A percentile compares a stretch with the other conserved stretches of the same genome.
Conservation (phyloP, 1,139 yeast species). For the Yamadazyma siamensis region DNA sequence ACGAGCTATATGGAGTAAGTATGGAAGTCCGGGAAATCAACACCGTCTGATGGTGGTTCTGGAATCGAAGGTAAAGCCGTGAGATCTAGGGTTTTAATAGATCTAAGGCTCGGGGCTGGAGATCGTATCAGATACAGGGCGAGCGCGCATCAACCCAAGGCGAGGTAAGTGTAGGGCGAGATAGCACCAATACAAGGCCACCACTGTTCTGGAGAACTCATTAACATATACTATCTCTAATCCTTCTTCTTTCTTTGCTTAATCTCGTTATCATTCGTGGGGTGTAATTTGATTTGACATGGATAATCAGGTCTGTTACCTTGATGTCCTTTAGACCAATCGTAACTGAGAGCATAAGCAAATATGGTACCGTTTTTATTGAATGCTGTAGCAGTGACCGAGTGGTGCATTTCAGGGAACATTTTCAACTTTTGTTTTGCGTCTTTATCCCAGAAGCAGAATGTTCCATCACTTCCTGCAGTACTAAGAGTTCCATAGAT, state of each 20-base stretch:
- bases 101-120: too few relatives aligned
- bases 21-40: too few relatives aligned
- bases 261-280: slow-evolving; percentile 81
- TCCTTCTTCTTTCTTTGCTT: slow-evolving; percentile 62
- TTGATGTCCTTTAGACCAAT: slow-evolving; percentile 89
- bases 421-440: slow-evolving; percentile 84
- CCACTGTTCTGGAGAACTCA: too few relatives aligned
- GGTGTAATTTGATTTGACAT: slow-evolving; percentile 74
- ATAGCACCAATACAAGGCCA: too few relatives aligned
- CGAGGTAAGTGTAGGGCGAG: too few relatives aligned
- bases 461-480: slow-evolving; percentile 93
- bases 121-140: too few relatives aligned
- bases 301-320: slow-evolving; percentile 76
- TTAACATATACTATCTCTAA: too few relatives aligned
- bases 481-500: slow-evolving; percentile 87
- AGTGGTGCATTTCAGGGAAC: slow-evolving; percentile 66
- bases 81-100: too few relatives aligned
- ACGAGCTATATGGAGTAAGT: too few relatives aligned
- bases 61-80: too few relatives aligned
- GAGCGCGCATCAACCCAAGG: too few relatives aligned
- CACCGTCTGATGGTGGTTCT: too few relatives aligned
- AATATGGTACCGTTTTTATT: slow-evolving; percentile 79
- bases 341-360: slow-evolving; percentile 92
- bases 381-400: slow-evolving; percentile 78
- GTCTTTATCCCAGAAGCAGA: slow-evolving; percentile 96